A percentile compares a stretch with the other conserved stretches of the same genome.
Evolutionary conservation across 345 rosid genomes (phyloP).

Genomic region (Ricinus communis): DNA sequence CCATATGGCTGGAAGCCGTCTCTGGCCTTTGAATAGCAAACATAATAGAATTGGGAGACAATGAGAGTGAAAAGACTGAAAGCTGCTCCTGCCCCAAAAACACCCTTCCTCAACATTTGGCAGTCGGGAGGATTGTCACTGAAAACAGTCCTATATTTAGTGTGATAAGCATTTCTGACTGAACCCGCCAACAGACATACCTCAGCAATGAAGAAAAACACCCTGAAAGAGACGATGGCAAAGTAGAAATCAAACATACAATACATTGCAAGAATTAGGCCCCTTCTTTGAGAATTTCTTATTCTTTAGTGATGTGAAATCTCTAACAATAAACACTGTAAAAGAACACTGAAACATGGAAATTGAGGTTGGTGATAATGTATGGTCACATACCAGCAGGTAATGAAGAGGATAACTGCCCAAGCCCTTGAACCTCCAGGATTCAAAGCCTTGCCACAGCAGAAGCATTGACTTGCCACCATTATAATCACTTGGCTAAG

Average conservation of each 20-base stretch:
- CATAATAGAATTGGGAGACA: slow-evolving; percentile 74
- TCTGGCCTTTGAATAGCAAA: slow-evolving; percentile 65
- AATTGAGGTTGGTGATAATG: too few species aligned
- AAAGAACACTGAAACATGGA: too few species aligned
- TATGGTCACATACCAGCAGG: slow-evolving; percentile 64
- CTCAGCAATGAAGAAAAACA: slow-evolving; percentile 73
- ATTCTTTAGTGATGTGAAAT: too few species aligned
- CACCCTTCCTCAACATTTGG: slow-evolving; percentile 80
- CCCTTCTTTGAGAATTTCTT: too few species aligned
- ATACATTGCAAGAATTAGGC: too few species aligned
- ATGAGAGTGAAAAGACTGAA: slow-evolving; percentile 69
- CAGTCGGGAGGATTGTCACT: slow-evolving; percentile 67
- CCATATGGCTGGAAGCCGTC: slow-evolving; percentile 55
- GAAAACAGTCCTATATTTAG: slow-evolving; percentile 72
- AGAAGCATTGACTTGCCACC: slow-evolving; percentile 88
- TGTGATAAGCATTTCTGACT: slow-evolving; percentile 84
- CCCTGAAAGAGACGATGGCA: not conserved
- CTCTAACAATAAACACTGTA: too few species aligned
- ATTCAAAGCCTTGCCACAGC: slow-evolving; percentile 79
- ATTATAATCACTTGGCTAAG: slow-evolving; percentile 72
- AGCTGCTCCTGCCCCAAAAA: slow-evolving; percentile 90
- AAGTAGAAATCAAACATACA: too few species aligned
- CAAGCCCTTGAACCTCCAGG: slow-evolving; percentile 90
- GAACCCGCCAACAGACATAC: slow-evolving; percentile 82
- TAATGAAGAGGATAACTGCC: slow-evolving; percentile 74